Percentiles rank a stretch among this genome's conserved stretches.
These are phyloP conservation scores for Heterobasidion parviporum DNA, from an alignment of 1,284 basidiomycete species.

Conservation along the genomic window DNA sequence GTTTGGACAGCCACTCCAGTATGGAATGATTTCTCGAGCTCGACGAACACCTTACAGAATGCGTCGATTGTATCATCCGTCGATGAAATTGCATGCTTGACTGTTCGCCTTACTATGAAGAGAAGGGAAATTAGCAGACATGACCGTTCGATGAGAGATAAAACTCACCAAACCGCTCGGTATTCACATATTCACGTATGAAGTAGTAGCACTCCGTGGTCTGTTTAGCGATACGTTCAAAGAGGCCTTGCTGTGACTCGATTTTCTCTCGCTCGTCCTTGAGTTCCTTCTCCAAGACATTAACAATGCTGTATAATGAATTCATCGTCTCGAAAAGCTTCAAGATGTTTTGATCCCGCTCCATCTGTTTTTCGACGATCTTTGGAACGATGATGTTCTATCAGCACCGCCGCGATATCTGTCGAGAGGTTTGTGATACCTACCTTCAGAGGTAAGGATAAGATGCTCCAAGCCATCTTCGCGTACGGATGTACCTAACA, in stretches of 20 bases:
- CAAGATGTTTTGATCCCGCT: neutral
- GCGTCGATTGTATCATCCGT: neutral
- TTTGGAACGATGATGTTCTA: neutral
- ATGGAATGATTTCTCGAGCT: neutral
- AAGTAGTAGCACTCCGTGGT: neutral
- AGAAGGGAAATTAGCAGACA: neutral
- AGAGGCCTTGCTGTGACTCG: neutral
- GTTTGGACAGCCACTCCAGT: neutral
- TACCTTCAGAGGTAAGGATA: neutral
- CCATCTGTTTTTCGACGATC: neutral
- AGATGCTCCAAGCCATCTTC: neutral
- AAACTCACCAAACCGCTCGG: neutral
- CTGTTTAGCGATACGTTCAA: neutral
- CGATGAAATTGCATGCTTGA: neutral
- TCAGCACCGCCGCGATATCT: neutral
- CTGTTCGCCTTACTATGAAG: neutral
- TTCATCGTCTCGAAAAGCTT: neutral
- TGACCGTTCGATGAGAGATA: neutral
- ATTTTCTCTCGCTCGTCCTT: neutral
- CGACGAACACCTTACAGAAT: neutral
- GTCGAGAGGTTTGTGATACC: neutral
- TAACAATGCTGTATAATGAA: neutral
- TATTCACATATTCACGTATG: neutral
- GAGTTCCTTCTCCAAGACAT: neutral
- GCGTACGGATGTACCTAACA: neutral